These are phyloP conservation scores for Chalciporus sphaerocephalus DNA, from an alignment of 768 basidiomycete species.

Conservation along the genomic window DNA sequence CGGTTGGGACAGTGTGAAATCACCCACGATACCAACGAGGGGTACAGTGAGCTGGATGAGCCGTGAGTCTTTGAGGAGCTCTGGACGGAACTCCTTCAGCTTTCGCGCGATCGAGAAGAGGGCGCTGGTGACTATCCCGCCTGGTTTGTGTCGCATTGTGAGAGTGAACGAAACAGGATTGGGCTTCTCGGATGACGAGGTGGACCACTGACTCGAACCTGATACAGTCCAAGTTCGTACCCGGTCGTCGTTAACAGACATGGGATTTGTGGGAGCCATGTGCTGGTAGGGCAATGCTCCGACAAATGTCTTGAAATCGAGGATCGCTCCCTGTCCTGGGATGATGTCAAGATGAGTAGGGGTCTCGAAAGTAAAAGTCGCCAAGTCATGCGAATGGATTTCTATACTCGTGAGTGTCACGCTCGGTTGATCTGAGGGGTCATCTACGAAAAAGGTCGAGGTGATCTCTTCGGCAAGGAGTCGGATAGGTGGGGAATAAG, in stretches of 20 bases:
- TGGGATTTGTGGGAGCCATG: constrained; percentile 48
- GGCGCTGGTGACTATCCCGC: constrained; percentile 51
- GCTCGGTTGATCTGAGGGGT: constrained; percentile 17
- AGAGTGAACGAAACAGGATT: constrained; percentile 32
- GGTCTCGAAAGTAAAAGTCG: constrained; percentile 50
- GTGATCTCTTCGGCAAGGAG: constrained; percentile 47
- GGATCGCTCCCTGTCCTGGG: constrained; percentile 51
- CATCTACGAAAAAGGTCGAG: constrained; percentile 28
- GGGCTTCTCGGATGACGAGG: not conserved
- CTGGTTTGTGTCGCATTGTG: constrained; percentile 55
- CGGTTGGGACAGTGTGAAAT: constrained; percentile 39
- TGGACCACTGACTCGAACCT: constrained; percentile 17
- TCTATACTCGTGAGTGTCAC: constrained; percentile 35
- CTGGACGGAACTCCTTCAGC: constrained; percentile 37
- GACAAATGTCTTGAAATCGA: constrained; percentile 52
- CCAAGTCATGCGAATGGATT: constrained; percentile 45
- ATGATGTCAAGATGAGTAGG: constrained; percentile 31
- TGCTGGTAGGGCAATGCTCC: constrained; percentile 48
- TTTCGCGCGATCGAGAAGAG: constrained; percentile 48
- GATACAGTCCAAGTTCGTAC: constrained; percentile 67
- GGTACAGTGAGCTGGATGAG: constrained; percentile 38
- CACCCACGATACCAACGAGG: constrained; percentile 51
- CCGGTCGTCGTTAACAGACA: constrained; percentile 57
- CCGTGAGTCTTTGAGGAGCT: constrained; percentile 38
- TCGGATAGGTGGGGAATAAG: constrained; percentile 60